Percentiles rank a stretch among this genome's conserved stretches.
Conservation (phyloP, 1,284 basidiomycete species). For the Coniferiporia sulphurascens region DNA sequence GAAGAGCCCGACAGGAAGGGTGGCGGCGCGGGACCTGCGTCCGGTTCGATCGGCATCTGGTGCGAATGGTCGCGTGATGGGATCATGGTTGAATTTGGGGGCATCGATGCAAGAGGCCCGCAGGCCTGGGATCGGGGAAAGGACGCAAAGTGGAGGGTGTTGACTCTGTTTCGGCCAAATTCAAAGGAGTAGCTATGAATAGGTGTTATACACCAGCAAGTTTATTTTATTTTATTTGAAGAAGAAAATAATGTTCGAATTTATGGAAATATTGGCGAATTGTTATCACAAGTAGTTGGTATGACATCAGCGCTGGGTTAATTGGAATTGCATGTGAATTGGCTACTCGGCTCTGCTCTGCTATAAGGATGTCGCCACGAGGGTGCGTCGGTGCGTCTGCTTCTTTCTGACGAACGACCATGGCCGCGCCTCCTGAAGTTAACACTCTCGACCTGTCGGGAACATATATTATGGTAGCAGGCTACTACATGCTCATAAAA, state of each 20-base stretch:
- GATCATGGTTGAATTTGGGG: conserved; percentile 79
- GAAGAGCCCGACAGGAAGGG: conserved; percentile 87
- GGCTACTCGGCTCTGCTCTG: too few species aligned
- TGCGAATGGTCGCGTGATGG: conserved; percentile 84
- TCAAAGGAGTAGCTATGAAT: not conserved
- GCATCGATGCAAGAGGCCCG: conserved; percentile 66
- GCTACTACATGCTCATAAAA: not conserved
- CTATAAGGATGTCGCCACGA: too few species aligned
- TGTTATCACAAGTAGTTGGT: too few species aligned
- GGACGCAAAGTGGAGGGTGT: conserved; percentile 70
- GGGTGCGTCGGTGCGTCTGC: too few species aligned
- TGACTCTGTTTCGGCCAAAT: conserved; percentile 56
- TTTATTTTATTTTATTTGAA: too few species aligned
- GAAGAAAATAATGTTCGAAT: too few species aligned
- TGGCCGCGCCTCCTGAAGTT: conserved; percentile 49
- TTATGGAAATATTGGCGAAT: too few species aligned
- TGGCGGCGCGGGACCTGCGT: conserved; percentile 74
- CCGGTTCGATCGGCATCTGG: conserved; percentile 86
- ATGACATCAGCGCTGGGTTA: too few species aligned
- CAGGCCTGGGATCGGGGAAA: conserved; percentile 83
- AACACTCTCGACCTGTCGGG: conserved; percentile 44
- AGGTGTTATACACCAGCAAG: too few species aligned
- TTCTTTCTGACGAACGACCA: conserved; percentile 20
- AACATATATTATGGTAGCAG: conserved; percentile 39
- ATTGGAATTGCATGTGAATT: not conserved